Evolutionary conservation across 371 early-diverging fungal species (phyloP).

Genomic region (Mortierella sp.): DNA sequence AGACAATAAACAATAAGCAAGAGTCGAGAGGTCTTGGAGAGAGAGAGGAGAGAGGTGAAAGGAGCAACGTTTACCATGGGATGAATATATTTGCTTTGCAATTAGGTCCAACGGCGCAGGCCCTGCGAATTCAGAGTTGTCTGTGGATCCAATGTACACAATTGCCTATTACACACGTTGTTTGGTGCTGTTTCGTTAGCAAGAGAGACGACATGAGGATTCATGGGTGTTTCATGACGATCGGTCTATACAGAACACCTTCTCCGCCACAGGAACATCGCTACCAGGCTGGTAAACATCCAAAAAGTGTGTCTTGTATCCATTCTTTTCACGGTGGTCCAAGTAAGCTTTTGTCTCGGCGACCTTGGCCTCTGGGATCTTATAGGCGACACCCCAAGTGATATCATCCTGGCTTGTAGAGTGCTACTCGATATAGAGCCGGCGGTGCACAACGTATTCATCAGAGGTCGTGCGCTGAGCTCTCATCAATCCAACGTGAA

Average conservation of each 20-base stretch:
- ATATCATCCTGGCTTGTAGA: conserved; percentile 63
- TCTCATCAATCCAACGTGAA: too few species aligned
- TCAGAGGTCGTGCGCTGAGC: too few species aligned
- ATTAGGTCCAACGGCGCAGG: conserved; percentile 75
- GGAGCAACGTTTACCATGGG: conserved; percentile 71
- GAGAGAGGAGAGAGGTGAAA: too few species aligned
- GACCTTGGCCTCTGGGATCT: conserved; percentile 72
- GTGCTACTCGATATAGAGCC: too few species aligned
- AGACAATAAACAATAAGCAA: too few species aligned
- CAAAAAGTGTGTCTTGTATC: conserved; percentile 78
- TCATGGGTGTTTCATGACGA: too few species aligned
- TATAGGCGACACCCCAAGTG: conserved; percentile 91
- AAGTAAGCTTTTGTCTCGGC: conserved; percentile 76
- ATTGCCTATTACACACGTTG: conserved; percentile 61
- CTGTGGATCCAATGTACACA: conserved; percentile 85
- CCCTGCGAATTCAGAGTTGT: conserved; percentile 87
- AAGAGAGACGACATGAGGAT: too few species aligned
- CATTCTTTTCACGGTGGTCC: conserved; percentile 92
- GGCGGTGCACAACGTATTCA: too few species aligned
- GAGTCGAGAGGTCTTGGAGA: too few species aligned
- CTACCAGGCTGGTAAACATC: conserved; percentile 70
- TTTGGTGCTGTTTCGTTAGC: too few species aligned
- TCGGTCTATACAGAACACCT: too few species aligned
- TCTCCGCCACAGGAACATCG: conserved; percentile 60
- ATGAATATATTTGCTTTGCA: conserved; percentile 75